phyloP scores from a whole-genome alignment of 1,284 basidiomycete genomes.

The Omphalotus olearius region DNA sequence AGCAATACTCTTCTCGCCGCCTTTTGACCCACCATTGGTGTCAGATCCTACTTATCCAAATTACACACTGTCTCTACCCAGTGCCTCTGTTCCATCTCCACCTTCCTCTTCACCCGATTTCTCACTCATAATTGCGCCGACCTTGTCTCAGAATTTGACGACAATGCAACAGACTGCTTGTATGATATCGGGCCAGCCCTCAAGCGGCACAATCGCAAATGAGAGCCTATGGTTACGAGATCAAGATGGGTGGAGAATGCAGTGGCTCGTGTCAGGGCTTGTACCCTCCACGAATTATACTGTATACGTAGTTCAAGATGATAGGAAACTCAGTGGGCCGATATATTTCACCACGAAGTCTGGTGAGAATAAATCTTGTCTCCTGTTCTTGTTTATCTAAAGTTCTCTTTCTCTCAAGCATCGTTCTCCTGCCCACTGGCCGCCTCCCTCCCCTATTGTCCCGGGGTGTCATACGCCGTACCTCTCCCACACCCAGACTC shows the following conservation, averaged over 20 bases:
- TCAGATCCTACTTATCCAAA: conserved; percentile 67
- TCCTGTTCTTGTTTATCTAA: conserved; percentile 10
- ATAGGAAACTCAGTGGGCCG: conserved; percentile 53
- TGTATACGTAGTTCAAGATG: conserved; percentile 52
- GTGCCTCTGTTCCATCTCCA: conserved; percentile 40
- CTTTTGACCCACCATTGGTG: conserved; percentile 35
- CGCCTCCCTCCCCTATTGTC: conserved; percentile 71
- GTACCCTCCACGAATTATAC: conserved; percentile 69
- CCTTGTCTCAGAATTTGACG: conserved; percentile 31
- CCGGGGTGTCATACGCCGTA: conserved; percentile 64
- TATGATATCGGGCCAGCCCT: conserved; percentile 33
- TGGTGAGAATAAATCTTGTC: conserved; percentile 32
- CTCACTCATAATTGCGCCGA: conserved; percentile 51
- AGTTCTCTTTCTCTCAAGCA: conserved; percentile 36
- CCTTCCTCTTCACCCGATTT: conserved; percentile 43
- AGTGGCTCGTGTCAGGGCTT: conserved; percentile 61
- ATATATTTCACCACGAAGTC: conserved; percentile 70
- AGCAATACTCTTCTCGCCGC: conserved; percentile 73
- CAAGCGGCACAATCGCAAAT: conserved; percentile 32
- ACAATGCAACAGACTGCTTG: conserved; percentile 59
- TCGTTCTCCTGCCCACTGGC: conserved; percentile 72
- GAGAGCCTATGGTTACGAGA: conserved; percentile 53
- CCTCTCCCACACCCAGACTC: conserved; percentile 50
- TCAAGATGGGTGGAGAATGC: conserved; percentile 54
- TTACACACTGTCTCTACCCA: conserved; percentile 69